Percentiles rank a stretch among this genome's conserved stretches.
Evolutionary conservation across 495 filamentous ascomycete genomes (phyloP).

Genomic region (Cercophora samala): DNA sequence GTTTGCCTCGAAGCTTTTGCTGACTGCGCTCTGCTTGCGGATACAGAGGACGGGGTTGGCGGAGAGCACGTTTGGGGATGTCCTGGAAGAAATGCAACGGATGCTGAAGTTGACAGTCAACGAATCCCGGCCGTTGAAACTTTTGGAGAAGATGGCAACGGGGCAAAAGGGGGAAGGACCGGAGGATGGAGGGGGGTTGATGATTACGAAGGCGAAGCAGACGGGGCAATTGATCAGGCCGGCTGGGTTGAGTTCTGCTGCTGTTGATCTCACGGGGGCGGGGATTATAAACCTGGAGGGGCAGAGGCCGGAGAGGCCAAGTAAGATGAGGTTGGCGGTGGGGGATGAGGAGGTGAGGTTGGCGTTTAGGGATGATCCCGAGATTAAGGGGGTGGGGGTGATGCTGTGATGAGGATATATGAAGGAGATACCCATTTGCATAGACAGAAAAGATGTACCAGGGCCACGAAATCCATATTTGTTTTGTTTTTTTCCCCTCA

Average conservation of each 20-base stretch:
- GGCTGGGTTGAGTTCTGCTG: conserved; percentile 64
- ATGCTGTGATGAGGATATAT: conserved; percentile 30
- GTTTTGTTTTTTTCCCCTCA: too few relatives aligned
- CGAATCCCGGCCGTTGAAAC: conserved; percentile 38
- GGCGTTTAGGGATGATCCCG: conserved; percentile 83
- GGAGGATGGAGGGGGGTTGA: conserved; percentile 3
- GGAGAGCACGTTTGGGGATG: conserved; percentile 85
- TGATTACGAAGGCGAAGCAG: neutral
- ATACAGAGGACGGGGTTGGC: conserved; percentile 79
- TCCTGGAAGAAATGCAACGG: conserved; percentile 82
- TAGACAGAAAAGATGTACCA: neutral
- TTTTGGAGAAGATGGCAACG: conserved; percentile 24
- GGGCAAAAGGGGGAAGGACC: conserved; percentile 13
- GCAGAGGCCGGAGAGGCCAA: conserved; percentile 73
- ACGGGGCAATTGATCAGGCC: conserved; percentile 44
- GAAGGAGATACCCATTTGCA: conserved; percentile 17
- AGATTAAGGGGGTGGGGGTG: conserved; percentile 70
- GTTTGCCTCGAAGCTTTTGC: conserved; percentile 75
- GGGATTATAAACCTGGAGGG: conserved; percentile 81
- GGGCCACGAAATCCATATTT: too few relatives aligned
- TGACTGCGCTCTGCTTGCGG: conserved; percentile 74
- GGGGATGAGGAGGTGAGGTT: conserved; percentile 84
- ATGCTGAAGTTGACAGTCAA: conserved; percentile 59
- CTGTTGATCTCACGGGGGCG: conserved; percentile 77
- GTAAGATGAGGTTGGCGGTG: conserved; percentile 80